Percentiles rank a stretch among this genome's conserved stretches.
Evolutionary conservation across 208 protist genomes (phyloP).

Genomic region (Trypanosoma boissoni): DNA sequence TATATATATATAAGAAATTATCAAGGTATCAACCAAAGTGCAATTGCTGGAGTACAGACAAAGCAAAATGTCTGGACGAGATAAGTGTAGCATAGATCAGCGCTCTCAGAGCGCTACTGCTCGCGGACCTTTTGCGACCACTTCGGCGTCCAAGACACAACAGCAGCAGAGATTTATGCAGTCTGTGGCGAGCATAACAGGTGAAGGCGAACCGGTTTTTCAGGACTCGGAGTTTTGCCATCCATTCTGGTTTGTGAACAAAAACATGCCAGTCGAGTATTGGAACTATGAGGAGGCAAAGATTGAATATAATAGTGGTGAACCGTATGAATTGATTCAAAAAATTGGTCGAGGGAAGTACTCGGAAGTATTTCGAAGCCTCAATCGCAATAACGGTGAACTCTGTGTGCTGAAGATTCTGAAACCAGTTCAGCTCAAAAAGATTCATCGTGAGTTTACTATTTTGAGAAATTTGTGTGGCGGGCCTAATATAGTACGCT

Average conservation of each 20-base stretch:
- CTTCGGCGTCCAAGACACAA: no score
- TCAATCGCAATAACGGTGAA: constrained; percentile 86
- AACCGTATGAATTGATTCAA: constrained; percentile 95
- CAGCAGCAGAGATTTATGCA: no score
- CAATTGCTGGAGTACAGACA: no score
- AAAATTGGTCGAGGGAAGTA: constrained; percentile 99
- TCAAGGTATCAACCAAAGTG: no score
- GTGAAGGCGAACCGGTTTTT: neutral
- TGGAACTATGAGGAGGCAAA: constrained; percentile 91
- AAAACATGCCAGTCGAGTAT: constrained; percentile 81
- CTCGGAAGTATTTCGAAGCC: constrained; percentile 98
- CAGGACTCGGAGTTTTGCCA: constrained; percentile 33
- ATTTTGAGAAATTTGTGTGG: constrained; percentile 98
- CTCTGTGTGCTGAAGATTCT: constrained; percentile 98
- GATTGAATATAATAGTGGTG: constrained; percentile 82
- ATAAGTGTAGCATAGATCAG: neutral
- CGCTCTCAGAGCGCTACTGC: neutral
- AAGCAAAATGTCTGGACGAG: neutral
- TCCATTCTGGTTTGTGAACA: constrained; percentile 78
- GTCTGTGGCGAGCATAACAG: neutral
- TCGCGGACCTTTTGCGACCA: no score
- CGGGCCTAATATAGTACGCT: constrained; percentile 97
- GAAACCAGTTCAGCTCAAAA: constrained; percentile 98
- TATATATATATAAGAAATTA: neutral
- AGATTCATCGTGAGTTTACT: constrained; percentile 98